Percentiles rank a stretch among this genome's conserved stretches.
phyloP scores from a whole-genome alignment of 139 green algal genomes.

The Diplosphaera chodatii region DNA sequence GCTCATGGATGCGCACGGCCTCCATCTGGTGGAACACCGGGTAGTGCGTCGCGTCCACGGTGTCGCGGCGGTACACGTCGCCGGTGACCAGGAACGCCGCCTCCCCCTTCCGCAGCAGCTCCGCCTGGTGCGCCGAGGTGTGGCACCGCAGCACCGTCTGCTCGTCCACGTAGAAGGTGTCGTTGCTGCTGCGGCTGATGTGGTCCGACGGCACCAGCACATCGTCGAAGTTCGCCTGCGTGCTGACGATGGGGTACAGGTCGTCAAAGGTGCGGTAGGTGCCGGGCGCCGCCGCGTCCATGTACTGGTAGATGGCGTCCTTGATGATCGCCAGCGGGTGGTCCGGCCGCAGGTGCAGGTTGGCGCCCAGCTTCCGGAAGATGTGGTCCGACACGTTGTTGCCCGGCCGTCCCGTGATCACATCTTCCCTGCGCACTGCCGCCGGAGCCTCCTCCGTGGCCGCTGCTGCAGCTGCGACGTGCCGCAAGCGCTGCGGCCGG shows the following conservation, averaged over 20 bases:
- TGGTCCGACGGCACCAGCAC: constrained; percentile 91
- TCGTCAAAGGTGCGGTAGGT: constrained; percentile 87
- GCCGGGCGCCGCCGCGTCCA: constrained; percentile 58
- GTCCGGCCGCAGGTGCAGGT: constrained; percentile 74
- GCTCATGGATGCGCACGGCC: constrained; percentile 51
- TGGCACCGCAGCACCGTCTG: constrained; percentile 79
- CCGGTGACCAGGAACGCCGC: constrained; percentile 88
- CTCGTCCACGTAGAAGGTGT: constrained; percentile 96
- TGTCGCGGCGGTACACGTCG: constrained; percentile 64
- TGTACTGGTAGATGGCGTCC: constrained; percentile 92
- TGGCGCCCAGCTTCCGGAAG: constrained; percentile 87
- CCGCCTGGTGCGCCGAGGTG: constrained; percentile 70
- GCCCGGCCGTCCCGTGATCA: constrained; percentile 69
- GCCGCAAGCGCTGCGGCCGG: too few species aligned
- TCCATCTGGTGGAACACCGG: constrained; percentile 99
- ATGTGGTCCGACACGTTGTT: constrained; percentile 98
- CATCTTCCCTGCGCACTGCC: constrained; percentile 22
- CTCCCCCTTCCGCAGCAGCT: constrained; percentile 76
- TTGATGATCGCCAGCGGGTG: constrained; percentile 98
- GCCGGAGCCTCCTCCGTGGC: background rate
- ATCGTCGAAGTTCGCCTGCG: constrained; percentile 74
- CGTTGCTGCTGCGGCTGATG: constrained; percentile 83
- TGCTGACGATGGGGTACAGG: constrained; percentile 81
- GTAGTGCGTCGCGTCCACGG: constrained; percentile 98
- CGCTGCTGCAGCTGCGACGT: background rate